Conservation (phyloP, 129 eudicot species). For the Scalesia atractyloides region DNA sequence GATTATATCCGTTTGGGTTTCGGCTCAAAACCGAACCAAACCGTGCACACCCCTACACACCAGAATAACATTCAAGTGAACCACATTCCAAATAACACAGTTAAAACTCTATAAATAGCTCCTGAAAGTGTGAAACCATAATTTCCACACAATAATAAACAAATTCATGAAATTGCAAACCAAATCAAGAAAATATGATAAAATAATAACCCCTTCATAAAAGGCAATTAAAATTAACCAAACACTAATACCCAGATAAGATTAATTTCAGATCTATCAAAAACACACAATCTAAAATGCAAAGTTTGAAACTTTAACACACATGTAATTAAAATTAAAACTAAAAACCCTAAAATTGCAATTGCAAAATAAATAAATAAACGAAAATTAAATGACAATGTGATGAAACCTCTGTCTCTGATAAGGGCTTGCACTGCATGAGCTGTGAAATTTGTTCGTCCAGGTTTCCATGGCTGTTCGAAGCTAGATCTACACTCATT, state of each 20-base stretch:
- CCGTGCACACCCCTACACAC: too few relatives aligned
- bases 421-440: slow-evolving; percentile 80
- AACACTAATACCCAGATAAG: background rate
- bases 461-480: slow-evolving; percentile 61
- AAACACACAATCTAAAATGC: background rate
- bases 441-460: slow-evolving; percentile 76
- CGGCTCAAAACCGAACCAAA: too few relatives aligned
- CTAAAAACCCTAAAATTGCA: background rate
- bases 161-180: background rate
- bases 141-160: background rate
- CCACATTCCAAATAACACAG: background rate
- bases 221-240: background rate
- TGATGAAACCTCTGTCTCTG: slow-evolving; percentile 57
- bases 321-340: background rate
- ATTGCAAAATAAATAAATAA: too few relatives aligned
- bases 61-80: background rate
- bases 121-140: background rate
- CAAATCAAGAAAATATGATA: background rate
- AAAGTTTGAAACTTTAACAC: background rate
- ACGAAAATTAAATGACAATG: background rate
- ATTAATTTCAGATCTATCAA: slow-evolving; percentile 21
- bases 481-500: slow-evolving; percentile 71
- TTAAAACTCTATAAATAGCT: background rate
- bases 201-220: background rate
- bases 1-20: too few relatives aligned